Conservation (phyloP, 345 rosid species). For the Brassica carinata region DNA sequence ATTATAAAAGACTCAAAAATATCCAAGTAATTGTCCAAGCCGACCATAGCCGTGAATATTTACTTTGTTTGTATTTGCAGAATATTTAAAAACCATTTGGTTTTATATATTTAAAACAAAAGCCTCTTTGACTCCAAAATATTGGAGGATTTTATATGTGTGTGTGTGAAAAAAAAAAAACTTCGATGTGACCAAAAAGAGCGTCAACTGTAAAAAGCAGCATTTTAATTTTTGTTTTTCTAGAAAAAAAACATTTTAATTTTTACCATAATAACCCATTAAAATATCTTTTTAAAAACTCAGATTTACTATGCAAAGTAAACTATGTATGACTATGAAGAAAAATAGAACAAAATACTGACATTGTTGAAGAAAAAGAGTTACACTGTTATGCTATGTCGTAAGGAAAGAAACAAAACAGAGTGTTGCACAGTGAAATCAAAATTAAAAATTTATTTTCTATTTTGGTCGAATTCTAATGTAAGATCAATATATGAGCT, state of each 20-base stretch:
- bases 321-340: background rate
- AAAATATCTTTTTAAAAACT: background rate
- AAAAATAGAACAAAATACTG: conserved; percentile 15
- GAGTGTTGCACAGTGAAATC: conserved; percentile 1
- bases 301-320: background rate
- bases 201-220: background rate
- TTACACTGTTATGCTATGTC: conserved; percentile 22
- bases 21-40: conserved; percentile 8
- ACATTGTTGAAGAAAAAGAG: conserved; percentile 28
- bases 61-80: background rate
- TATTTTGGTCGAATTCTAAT: conserved; percentile 8
- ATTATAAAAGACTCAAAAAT: conserved; percentile 12
- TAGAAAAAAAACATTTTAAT: background rate
- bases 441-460: background rate
- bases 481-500: conserved; percentile 14
- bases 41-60: background rate
- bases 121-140: background rate
- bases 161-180: too few relatives aligned
- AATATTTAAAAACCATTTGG: background rate
- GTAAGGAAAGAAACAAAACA: conserved; percentile 20
- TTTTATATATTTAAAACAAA: background rate
- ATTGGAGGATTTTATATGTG: background rate
- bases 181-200: background rate
- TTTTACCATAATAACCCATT: conserved; percentile 3
- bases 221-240: background rate